phyloP scores from a whole-genome alignment of 2,329 filamentous ascomycete genomes.

The Colletotrichum tanaceti region DNA sequence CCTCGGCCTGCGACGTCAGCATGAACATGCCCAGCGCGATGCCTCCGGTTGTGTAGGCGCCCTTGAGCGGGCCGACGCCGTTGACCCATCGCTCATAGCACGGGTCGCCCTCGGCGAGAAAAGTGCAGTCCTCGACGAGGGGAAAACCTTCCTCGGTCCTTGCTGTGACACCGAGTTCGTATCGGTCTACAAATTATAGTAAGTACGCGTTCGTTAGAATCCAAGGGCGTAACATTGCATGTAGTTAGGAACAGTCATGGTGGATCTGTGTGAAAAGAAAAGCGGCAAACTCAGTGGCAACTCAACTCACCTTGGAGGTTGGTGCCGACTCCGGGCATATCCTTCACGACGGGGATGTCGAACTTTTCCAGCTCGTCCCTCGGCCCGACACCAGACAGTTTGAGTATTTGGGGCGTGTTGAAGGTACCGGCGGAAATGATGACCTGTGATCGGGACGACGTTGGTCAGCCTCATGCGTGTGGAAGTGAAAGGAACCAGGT shows the following conservation, averaged over 20 bases:
- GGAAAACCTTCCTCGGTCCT: neutral
- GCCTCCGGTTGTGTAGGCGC: neutral
- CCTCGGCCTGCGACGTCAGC: neutral
- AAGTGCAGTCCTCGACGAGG: neutral
- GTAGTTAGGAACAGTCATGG: too few relatives aligned
- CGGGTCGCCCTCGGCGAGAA: neutral
- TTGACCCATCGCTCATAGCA: neutral
- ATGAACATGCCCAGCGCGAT: neutral
- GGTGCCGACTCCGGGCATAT: neutral
- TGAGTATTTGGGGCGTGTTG: conserved; percentile 65
- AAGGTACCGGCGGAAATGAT: conserved; percentile 63
- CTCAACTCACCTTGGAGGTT: neutral
- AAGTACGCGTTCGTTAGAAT: neutral
- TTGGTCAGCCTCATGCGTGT: neutral
- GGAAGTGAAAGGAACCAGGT: too few relatives aligned
- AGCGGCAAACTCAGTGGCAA: too few relatives aligned
- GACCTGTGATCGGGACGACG: conserved; percentile 49
- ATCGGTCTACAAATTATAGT: neutral
- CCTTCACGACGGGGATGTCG: conserved; percentile 48
- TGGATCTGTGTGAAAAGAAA: too few relatives aligned
- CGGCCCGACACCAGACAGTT: conserved; percentile 62
- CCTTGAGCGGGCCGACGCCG: neutral
- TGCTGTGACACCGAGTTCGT: neutral
- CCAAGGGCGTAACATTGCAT: neutral
- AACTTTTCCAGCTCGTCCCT: conserved; percentile 51